phyloP scores from a whole-genome alignment of 352 stramenopile genomes.

The Phytophthora sansomeana region DNA sequence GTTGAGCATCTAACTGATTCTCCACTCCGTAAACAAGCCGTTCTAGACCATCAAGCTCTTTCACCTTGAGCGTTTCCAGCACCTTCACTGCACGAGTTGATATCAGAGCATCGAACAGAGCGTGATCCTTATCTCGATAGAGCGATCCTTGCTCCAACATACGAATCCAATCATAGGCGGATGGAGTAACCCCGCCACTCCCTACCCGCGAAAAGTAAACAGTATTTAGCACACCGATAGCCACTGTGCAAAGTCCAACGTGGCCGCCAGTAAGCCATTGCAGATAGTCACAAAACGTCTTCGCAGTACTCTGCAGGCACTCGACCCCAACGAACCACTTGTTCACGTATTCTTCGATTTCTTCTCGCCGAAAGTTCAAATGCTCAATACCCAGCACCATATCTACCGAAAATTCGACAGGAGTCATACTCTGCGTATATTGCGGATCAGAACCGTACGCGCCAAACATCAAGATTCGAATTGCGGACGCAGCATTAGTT shows the following conservation, averaged over 20 bases:
- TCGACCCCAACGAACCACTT: conserved; percentile 18
- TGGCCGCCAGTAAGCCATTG: conserved; percentile 5
- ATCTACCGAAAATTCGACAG: neutral
- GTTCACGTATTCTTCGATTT: conserved; percentile 4
- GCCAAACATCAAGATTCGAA: conserved; percentile 20
- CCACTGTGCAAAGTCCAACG: conserved; percentile 10
- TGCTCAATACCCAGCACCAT: conserved; percentile 12
- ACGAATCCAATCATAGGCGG: neutral
- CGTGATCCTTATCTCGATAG: conserved; percentile 5
- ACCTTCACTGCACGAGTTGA: conserved; percentile 20
- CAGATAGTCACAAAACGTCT: conserved; percentile 20
- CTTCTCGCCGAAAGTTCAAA: conserved; percentile 16
- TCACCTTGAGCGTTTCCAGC: conserved; percentile 1
- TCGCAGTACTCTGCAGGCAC: conserved; percentile 6
- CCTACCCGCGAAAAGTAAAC: neutral
- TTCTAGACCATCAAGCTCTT: conserved; percentile 18
- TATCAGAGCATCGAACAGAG: conserved; percentile 17
- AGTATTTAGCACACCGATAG: conserved; percentile 2
- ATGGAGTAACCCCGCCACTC: neutral
- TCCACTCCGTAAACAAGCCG: conserved; percentile 6
- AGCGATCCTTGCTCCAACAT: conserved; percentile 11
- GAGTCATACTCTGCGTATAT: neutral
- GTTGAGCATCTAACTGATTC: neutral
- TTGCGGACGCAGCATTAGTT: neutral
- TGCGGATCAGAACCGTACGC: neutral